Base-by-base conservation (phyloP, 2,329 filamentous ascomycete genomes). In the Pyricularia pennisetigena region DNA sequence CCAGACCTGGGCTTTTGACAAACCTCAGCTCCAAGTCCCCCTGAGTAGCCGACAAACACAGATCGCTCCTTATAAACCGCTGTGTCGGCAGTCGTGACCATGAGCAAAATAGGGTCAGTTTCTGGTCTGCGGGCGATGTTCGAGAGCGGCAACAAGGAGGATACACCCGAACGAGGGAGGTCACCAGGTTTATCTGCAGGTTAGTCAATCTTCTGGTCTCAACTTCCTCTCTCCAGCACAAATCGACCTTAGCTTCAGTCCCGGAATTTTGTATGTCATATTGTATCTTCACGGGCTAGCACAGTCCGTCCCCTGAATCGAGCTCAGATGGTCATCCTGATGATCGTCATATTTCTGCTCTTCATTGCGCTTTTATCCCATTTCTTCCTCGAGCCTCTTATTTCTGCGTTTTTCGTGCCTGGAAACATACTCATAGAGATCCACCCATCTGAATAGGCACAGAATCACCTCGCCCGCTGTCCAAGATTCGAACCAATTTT, bases 41-140 rank as follows among this genome's bases (percentile, higher is more conserved):
- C 41, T 54, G 41, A 54, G 41, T n/a, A 54, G 20, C 41, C 41
- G 41, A n/a, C 16, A 54, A 35, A 54, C 20, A n/a, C 20, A 54
- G 20, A 54, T 54, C 57, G 57, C 23, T 26, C 57, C 9, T 26
- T 61, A 26, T 12, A 24, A 24, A 24, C 57, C 57, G 57, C 57
- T 61, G 57, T 61, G 63, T n/a, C 23, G 65, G 65, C 65, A 67
- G 65, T 57, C 73, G 78, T 78, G 78, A 81, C 77, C 74, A 88
- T 88, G 85, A 88, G 88, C 75, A 88, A 86, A 75, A 89, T 92
- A 75, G 89, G 84, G 20, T 54, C 41, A n/a, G 41, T 54, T 54
- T 54, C 41, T 80, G 91, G 91, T 80, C 86, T 94, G 72, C 85
- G 90, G 74, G 91, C 91, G 75, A 92, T 91, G 85, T 93, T 93